Evolutionary conservation across 805 yeast genomes (phyloP).

Genomic region (Wickerhamiella slavikovae): DNA sequence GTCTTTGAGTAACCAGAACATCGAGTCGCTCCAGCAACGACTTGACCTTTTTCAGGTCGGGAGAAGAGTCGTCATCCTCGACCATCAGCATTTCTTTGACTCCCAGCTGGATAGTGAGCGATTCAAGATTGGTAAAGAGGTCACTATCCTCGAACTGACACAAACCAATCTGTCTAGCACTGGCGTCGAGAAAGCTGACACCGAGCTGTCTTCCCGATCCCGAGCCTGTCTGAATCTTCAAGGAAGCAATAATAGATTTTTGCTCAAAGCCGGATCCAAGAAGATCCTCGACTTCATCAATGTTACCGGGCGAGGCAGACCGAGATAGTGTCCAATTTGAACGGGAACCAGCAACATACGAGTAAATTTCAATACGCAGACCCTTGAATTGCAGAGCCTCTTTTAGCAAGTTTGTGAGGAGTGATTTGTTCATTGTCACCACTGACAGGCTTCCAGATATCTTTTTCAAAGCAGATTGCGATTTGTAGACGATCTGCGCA

Average conservation of each 20-base stretch:
- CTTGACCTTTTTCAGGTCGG: constrained; percentile 36
- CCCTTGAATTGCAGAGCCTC: constrained; percentile 28
- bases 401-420: neutral
- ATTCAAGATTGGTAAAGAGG: constrained; percentile 66
- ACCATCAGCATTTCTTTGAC: constrained; percentile 65
- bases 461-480: constrained; percentile 41
- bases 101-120: constrained; percentile 70
- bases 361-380: constrained; percentile 62
- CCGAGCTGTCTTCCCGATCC: constrained; percentile 40
- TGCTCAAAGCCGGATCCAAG: constrained; percentile 26
- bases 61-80: constrained; percentile 18
- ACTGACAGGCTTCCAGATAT: neutral
- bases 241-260: constrained; percentile 33
- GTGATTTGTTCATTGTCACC: neutral
- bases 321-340: constrained; percentile 31
- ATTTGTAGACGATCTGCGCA: constrained; percentile 69
- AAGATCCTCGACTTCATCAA: constrained; percentile 56
- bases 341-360: constrained; percentile 21
- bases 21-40: constrained; percentile 65
- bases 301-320: constrained; percentile 80
- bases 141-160: constrained; percentile 77
- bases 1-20: constrained; percentile 42
- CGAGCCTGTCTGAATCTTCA: constrained; percentile 23
- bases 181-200: constrained; percentile 58
- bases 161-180: constrained; percentile 42